Conservation (phyloP, 2,329 filamentous ascomycete genomes). For the Knoxdaviesia proteae region DNA sequence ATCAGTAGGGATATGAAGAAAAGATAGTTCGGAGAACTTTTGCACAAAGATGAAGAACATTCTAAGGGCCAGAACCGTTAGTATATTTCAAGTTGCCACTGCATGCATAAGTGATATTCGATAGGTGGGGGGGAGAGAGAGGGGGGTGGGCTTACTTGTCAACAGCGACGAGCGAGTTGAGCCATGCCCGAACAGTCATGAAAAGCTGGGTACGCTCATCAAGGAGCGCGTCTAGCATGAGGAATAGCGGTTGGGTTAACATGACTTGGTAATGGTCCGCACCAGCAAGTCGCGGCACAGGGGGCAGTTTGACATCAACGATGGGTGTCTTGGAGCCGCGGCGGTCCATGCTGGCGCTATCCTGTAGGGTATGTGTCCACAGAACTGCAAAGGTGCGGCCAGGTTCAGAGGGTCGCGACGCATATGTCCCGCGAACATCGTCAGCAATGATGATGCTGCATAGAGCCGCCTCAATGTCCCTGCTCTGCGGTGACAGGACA, state of each 20-base stretch:
- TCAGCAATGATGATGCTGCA: slow-evolving; percentile 43
- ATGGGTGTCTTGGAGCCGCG: slow-evolving; percentile 23
- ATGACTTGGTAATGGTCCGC: slow-evolving; percentile 49
- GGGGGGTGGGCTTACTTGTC: slow-evolving; percentile 30
- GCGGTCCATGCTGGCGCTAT: slow-evolving; percentile 28
- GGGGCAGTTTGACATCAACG: too few relatives aligned
- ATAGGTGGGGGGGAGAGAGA: not conserved
- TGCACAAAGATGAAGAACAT: slow-evolving; percentile 39
- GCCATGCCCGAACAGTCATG: slow-evolving; percentile 61
- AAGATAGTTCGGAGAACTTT: slow-evolving; percentile 34
- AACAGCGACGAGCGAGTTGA: slow-evolving; percentile 44
- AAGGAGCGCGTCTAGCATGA: slow-evolving; percentile 58
- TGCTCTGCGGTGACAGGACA: slow-evolving; percentile 42
- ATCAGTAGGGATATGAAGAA: slow-evolving; percentile 15
- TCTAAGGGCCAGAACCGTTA: slow-evolving; percentile 13
- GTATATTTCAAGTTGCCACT: not conserved
- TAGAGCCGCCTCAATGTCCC: slow-evolving; percentile 64
- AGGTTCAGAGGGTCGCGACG: slow-evolving; percentile 31
- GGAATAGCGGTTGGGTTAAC: slow-evolving; percentile 59
- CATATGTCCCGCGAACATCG: slow-evolving; percentile 24
- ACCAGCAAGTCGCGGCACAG: slow-evolving; percentile 23
- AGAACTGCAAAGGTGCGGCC: slow-evolving; percentile 53
- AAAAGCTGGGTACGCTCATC: slow-evolving; percentile 55
- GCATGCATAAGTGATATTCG: too few relatives aligned
- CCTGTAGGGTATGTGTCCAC: slow-evolving; percentile 62